Evolutionary conservation across 2,329 filamentous ascomycete genomes (phyloP).

Genomic region (Diaporthe velutina): DNA sequence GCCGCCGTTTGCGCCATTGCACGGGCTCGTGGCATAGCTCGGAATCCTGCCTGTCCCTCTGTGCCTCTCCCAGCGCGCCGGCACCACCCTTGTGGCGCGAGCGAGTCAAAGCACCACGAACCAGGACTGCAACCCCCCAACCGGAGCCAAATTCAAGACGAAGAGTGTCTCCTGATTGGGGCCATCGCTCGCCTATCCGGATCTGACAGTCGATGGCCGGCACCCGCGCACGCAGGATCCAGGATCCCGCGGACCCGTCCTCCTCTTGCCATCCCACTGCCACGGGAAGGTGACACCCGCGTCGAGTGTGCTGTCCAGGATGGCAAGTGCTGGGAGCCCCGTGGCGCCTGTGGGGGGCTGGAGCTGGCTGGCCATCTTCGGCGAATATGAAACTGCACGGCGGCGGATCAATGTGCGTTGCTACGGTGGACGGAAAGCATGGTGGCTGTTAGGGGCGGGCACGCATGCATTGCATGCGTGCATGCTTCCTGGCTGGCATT

Average conservation of each 20-base stretch:
- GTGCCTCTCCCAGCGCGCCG: background rate
- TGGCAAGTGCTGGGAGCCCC: background rate
- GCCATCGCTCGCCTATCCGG: background rate
- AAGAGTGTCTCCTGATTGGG: background rate
- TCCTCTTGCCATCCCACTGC: background rate
- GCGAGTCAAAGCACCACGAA: constrained; percentile 14
- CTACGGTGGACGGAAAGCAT: constrained; percentile 10
- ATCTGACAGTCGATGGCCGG: background rate
- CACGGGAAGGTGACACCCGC: background rate
- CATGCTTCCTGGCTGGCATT: background rate
- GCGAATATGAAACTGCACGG: background rate
- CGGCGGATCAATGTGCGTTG: constrained; percentile 19
- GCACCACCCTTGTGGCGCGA: constrained; percentile 9
- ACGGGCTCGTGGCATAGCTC: constrained; percentile 5
- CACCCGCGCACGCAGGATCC: background rate
- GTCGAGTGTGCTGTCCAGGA: background rate
- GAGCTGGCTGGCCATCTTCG: background rate
- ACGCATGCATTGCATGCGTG: background rate
- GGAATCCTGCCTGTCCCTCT: background rate
- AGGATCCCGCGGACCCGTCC: background rate
- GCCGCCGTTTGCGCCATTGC: constrained; percentile 20
- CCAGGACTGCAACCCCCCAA: background rate
- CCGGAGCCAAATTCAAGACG: background rate
- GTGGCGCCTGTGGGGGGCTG: background rate
- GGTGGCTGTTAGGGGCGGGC: background rate